These are phyloP conservation scores for Urtica urens DNA, from an alignment of 306 rosid genomes.

Conservation along the genomic window DNA sequence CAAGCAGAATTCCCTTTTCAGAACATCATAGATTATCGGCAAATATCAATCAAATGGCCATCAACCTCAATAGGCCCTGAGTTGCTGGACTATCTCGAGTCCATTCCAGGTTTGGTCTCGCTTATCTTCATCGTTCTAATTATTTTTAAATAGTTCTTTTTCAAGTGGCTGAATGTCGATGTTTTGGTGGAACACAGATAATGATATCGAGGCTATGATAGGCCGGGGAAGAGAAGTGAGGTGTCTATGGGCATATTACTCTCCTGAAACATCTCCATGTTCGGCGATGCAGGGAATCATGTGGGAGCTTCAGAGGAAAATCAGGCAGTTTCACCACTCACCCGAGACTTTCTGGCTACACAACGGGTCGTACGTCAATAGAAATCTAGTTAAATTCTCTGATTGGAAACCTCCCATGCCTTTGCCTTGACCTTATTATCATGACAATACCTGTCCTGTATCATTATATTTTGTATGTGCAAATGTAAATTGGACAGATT, in stretches of 20 bases:
- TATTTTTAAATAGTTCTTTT: conserved; percentile 16
- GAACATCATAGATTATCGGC: conserved; percentile 73
- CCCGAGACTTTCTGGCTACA: conserved; percentile 93
- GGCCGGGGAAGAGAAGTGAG: conserved; percentile 57
- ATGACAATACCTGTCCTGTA: background rate
- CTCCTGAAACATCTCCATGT: conserved; percentile 58
- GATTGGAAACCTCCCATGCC: conserved; percentile 69
- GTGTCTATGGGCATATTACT: conserved; percentile 55
- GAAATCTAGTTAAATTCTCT: conserved; percentile 56
- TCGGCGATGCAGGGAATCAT: conserved; percentile 81
- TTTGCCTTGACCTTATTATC: conserved; percentile 44
- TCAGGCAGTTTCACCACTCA: conserved; percentile 80
- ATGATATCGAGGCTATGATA: conserved; percentile 53
- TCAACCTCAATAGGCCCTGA: conserved; percentile 64
- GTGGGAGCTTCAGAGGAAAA: conserved; percentile 97
- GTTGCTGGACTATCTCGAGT: conserved; percentile 72
- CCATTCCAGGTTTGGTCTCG: conserved; percentile 69
- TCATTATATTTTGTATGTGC: background rate
- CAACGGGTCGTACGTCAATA: conserved; percentile 61
- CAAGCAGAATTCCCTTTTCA: conserved; percentile 84
- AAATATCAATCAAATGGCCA: conserved; percentile 96
- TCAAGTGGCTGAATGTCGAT: too few species aligned
- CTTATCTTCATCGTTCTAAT: background rate
- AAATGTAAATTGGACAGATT: too few species aligned
- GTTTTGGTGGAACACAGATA: conserved; percentile 31